These are phyloP conservation scores for Tilletia indica DNA, from an alignment of 1,284 basidiomycete species.

Conservation along the genomic window DNA sequence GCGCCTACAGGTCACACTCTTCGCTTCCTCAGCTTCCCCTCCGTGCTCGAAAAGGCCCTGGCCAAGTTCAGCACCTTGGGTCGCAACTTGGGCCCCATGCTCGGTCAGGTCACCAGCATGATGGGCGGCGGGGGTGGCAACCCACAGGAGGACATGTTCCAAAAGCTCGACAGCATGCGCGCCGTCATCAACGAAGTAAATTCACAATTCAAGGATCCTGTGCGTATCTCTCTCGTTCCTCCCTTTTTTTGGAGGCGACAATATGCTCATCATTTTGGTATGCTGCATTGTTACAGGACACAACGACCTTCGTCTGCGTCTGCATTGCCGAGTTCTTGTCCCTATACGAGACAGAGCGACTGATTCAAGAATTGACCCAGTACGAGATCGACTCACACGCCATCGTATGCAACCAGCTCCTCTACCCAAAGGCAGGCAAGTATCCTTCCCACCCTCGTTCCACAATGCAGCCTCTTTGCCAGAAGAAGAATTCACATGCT, in stretches of 20 bases:
- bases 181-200: constrained; percentile 97
- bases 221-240: constrained; percentile 59
- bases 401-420: constrained; percentile 94
- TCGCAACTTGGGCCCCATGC: constrained; percentile 93
- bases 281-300: constrained; percentile 65
- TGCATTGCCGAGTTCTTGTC: constrained; percentile 98
- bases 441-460: constrained; percentile 21
- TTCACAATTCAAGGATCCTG: constrained; percentile 97
- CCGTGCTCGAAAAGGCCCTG: constrained; percentile 93
- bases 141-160: constrained; percentile 77
- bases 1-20: constrained; percentile 97
- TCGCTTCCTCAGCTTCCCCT: constrained; percentile 96
- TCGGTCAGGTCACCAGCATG: constrained; percentile 80
- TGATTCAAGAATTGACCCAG: constrained; percentile 90
- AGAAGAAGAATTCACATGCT: no score
- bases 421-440: constrained; percentile 86
- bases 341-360: constrained; percentile 93
- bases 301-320: constrained; percentile 90
- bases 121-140: constrained; percentile 73
- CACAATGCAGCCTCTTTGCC: no score
- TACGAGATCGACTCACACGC: constrained; percentile 99
- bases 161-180: constrained; percentile 94
- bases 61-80: constrained; percentile 89
- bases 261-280: background rate
- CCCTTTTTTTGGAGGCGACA: background rate